These are phyloP conservation scores for Fagopyrum tataricum DNA, from an alignment of 148 eudicot genomes.

Conservation along the genomic window DNA sequence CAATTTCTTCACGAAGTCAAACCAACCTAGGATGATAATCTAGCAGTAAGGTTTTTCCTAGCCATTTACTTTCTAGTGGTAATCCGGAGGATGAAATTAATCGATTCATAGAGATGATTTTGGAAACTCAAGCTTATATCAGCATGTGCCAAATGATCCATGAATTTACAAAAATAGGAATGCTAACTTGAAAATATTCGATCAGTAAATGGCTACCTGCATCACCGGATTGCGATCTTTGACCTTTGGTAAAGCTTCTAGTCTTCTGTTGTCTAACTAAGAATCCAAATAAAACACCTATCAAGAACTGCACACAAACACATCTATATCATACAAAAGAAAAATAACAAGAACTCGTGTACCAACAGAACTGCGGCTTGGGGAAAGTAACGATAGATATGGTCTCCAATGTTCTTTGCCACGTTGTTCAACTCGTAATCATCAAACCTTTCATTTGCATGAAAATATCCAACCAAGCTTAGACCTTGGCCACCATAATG, in stretches of 20 bases:
- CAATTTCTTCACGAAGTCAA: not conserved
- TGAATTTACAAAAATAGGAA: not conserved
- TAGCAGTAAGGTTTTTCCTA: not conserved
- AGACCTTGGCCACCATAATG: constrained; percentile 60
- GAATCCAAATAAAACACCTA: constrained; percentile 18
- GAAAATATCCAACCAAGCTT: constrained; percentile 86
- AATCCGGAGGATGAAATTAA: too few species aligned
- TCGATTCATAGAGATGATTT: too few species aligned
- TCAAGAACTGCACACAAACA: not conserved
- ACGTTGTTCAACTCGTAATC: constrained; percentile 60
- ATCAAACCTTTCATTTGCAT: constrained; percentile 83
- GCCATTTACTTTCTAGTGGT: not conserved
- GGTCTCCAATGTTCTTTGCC: constrained; percentile 88
- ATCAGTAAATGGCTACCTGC: constrained; percentile 41
- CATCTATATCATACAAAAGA: not conserved
- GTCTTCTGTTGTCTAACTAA: constrained; percentile 77
- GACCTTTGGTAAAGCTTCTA: constrained; percentile 50
- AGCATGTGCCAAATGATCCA: not conserved
- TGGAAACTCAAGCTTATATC: not conserved
- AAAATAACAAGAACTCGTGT: constrained; percentile 7
- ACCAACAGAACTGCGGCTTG: constrained; percentile 82
- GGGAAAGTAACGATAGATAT: constrained; percentile 69
- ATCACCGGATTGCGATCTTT: constrained; percentile 70
- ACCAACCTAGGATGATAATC: not conserved
- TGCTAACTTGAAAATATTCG: not conserved